Evolutionary conservation across 768 basidiomycete genomes (phyloP), one percentile per base, ranked within the genome.

Genomic region (Pulveroboletus sp.): DNA sequence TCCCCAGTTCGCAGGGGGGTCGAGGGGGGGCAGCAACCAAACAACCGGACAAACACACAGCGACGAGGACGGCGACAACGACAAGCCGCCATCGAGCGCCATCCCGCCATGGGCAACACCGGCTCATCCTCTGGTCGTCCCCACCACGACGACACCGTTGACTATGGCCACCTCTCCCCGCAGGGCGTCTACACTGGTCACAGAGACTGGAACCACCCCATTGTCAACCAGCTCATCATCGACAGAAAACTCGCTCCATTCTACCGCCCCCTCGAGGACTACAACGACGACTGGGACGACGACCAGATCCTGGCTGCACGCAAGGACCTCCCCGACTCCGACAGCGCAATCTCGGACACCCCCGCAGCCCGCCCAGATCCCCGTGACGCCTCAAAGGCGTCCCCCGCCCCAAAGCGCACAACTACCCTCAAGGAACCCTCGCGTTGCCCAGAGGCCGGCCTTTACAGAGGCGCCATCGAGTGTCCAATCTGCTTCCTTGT

Each of bases 401-500:
- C 58, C 75, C 42, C 53, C 13, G 39, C 51, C 24, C 79, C 66
- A 53, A 88, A 81, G 66, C 82, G 85, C 13, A 72, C 80, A 17
- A 71, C 74, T 51, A 54, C 71, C 36, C 66, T 74, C 54, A 93
- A 86, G 70, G 89, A 92, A 44, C 76, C 80, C 17, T 71, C 73
- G 6, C 83, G 79, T 55, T 67, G 57, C 56, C 79, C 84, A 49
- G 93, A 94, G 64, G 89, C 85, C 37, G 79, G 83, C 52, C 75
- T 94, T 31, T 97, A 95, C 70, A 73, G 81, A 53, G 83, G 83
- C 27, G 91, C 93, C 15, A 76, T 85, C 15, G 96, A 99, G 66
- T 99, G 96, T 74, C 96, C 96, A 21, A 96, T 99, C 54, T 99
- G 94, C 72, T 97, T 98, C 72, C 77, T 98, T 69, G 95, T 90